Evolutionary conservation across 2,329 filamentous ascomycete species (phyloP), one percentile per base, ranked within the genome.

Genomic region (Fusarium oligoseptatum): DNA sequence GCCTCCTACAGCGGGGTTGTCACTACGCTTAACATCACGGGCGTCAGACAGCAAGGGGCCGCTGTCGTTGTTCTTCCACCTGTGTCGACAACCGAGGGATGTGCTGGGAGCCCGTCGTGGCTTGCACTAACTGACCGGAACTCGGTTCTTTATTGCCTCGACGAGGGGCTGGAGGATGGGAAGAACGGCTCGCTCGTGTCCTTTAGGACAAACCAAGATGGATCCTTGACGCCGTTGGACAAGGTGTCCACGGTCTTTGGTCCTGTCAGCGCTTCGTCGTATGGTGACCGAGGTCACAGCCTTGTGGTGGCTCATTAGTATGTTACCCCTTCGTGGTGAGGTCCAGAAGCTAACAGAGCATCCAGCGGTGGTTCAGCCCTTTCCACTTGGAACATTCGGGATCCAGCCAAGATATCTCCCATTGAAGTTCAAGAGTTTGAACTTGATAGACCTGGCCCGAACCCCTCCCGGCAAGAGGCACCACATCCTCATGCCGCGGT

Each of bases 401-500:
- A 84, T 64, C 82, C 85, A 10, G 57, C 72, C 37, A 73, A 79
- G 10, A 78, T 88, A 17, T 73, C 78, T 10, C 72, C 82, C 36
- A 70, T 86, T 36, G 78, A 86, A 67, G 81, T 81, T 62, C 77
- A 83, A 66, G 81, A 80, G 2, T 89, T 84, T 78, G 81, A 79
- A 61, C 79, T 87, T 70, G 70, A 76, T 11, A 76, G 80, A 9
- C 82, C 84, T 5, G 84, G 84, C 1, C 77, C 84, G 37, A 79
- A 83, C 64, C 79, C 83, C 2, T 79, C 82, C 6, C 88, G 89
- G 61, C 90, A 93, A 81, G 84, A 88, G 48, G 84, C 86, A 8
- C 84, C 91, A 3, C 90, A 92, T 78, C 91, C 91, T 20, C 92
- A 94, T 81, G 83, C 92, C 78, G 87, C 89, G n/a, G 80, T 92